phyloP scores from a whole-genome alignment of 495 filamentous ascomycete genomes.

The Neurospora sp. region DNA sequence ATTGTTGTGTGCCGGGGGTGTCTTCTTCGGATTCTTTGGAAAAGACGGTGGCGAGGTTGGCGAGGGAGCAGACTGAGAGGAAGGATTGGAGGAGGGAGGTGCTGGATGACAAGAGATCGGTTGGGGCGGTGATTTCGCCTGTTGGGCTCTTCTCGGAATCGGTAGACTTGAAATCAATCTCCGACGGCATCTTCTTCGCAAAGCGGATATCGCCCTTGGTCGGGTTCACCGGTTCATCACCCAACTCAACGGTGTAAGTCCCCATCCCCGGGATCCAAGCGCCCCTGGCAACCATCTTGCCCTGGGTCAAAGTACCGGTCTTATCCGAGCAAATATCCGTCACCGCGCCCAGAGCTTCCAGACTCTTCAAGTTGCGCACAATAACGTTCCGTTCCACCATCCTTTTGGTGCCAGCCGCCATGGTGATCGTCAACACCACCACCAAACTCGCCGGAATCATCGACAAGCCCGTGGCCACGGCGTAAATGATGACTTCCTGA shows the following conservation, averaged over 20 bases:
- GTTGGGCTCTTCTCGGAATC: background rate
- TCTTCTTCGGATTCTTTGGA: slow-evolving; percentile 25
- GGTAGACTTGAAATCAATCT: slow-evolving; percentile 13
- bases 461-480: slow-evolving; percentile 59
- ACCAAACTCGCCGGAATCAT: slow-evolving; percentile 63
- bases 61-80: slow-evolving; percentile 22
- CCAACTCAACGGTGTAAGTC: slow-evolving; percentile 45
- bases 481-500: slow-evolving; percentile 73
- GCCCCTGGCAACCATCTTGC: slow-evolving; percentile 63
- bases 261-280: slow-evolving; percentile 63
- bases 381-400: slow-evolving; percentile 76
- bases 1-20: slow-evolving; percentile 16
- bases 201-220: slow-evolving; percentile 20
- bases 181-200: slow-evolving; percentile 12
- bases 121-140: background rate
- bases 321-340: slow-evolving; percentile 86
- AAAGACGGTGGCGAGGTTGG: slow-evolving; percentile 34
- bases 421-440: slow-evolving; percentile 62
- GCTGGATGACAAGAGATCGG: slow-evolving; percentile 10
- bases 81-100: slow-evolving; percentile 17
- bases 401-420: slow-evolving; percentile 65
- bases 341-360: slow-evolving; percentile 75
- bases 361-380: slow-evolving; percentile 56
- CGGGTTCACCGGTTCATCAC: slow-evolving; percentile 37
- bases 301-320: slow-evolving; percentile 71